Conservation (phyloP, 228 moss, liverwort and hornwort species). For the Sphagnum fallax region DNA sequence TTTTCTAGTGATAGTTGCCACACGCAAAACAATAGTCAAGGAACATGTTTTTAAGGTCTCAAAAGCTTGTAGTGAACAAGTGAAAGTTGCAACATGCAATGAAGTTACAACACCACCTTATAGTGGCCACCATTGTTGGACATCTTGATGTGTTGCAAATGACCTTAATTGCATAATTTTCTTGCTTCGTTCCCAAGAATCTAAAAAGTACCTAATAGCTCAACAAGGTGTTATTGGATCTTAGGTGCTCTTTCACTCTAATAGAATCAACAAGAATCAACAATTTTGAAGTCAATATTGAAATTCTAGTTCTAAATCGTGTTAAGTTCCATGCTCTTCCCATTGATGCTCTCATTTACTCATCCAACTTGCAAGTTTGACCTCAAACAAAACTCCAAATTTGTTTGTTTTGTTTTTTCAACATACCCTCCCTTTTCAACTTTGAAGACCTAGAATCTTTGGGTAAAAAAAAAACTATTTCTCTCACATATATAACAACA, state of each 20-base stretch:
- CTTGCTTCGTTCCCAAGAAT: slow-evolving; percentile 14
- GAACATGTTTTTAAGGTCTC: not conserved
- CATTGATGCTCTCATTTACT: too few species aligned
- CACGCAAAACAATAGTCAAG: slow-evolving; percentile 11
- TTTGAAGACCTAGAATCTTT: too few species aligned
- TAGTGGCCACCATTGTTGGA: slow-evolving; percentile 35
- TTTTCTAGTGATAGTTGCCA: not conserved
- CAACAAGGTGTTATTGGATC: slow-evolving; percentile 35
- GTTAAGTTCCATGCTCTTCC: too few species aligned
- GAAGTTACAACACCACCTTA: slow-evolving; percentile 19
- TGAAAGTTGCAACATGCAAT: slow-evolving; percentile 2
- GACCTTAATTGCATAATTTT: slow-evolving; percentile 15
- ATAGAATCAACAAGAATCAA: slow-evolving; percentile 8
- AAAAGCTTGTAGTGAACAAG: not conserved
- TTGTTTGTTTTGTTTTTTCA: too few species aligned
- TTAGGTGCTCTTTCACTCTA: slow-evolving; percentile 2
- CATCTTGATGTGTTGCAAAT: slow-evolving; percentile 37
- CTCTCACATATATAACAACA: too few species aligned
- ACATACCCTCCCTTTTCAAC: too few species aligned
- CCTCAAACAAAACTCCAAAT: too few species aligned
- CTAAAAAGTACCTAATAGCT: slow-evolving; percentile 39
- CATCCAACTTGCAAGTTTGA: too few species aligned
- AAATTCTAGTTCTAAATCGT: too few species aligned
- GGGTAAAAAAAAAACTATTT: too few species aligned
- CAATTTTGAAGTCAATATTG: too few species aligned